A percentile compares a stretch with the other conserved stretches of the same genome.
Conservation (phyloP, 2,329 filamentous ascomycete species). For the Colletotrichum lini region DNA sequence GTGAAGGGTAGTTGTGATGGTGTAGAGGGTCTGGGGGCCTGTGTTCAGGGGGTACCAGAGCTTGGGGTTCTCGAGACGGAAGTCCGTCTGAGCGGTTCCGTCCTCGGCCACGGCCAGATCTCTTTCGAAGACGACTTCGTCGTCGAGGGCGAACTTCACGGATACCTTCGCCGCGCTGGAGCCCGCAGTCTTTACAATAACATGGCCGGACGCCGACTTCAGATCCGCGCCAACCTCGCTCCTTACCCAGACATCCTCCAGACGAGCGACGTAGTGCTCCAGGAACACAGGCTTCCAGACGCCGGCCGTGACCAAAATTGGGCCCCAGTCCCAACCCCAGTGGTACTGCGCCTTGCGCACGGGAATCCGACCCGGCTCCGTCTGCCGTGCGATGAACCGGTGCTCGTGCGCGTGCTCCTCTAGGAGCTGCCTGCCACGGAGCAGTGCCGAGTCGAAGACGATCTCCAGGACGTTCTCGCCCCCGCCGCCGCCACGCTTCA, state of each 20-base stretch:
- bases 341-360: constrained; percentile 77
- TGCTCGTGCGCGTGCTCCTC: constrained; percentile 68
- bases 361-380: constrained; percentile 53
- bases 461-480: constrained; percentile 67
- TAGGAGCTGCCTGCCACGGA: constrained; percentile 67
- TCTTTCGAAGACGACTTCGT: constrained; percentile 41
- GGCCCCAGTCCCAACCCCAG: constrained; percentile 82
- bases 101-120: background rate
- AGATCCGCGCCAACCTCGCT: constrained; percentile 54
- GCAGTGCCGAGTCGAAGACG: constrained; percentile 68
- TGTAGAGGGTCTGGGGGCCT: constrained; percentile 40
- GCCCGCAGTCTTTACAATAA: constrained; percentile 55
- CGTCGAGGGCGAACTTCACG: constrained; percentile 47
- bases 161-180: constrained; percentile 46
- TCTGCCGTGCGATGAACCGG: constrained; percentile 67
- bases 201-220: constrained; percentile 53
- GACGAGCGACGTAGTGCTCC: constrained; percentile 72
- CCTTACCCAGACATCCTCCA: constrained; percentile 70
- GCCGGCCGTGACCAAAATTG: constrained; percentile 72
- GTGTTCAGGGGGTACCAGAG: constrained; percentile 43
- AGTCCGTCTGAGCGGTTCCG: constrained; percentile 16
- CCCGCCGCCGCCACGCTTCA: constrained; percentile 52
- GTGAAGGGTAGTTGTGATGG: constrained; percentile 29
- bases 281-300: constrained; percentile 78
- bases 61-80: constrained; percentile 20